These are phyloP conservation scores for Chalciporus sphaerocephalus DNA, from an alignment of 768 basidiomycete species.

Conservation along the genomic window DNA sequence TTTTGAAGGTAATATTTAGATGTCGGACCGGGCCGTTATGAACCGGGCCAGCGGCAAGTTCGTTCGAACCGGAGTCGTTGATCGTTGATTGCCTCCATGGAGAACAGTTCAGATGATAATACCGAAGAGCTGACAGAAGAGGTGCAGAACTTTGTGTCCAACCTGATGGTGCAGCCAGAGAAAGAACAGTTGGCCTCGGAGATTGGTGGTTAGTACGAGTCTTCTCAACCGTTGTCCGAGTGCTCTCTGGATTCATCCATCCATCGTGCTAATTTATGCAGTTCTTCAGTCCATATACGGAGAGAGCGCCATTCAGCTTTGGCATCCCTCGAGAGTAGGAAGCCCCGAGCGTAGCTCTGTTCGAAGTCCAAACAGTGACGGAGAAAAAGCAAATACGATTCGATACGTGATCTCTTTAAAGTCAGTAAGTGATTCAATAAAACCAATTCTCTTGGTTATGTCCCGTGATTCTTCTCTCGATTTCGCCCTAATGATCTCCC, in stretches of 20 bases:
- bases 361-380: constrained; percentile 15
- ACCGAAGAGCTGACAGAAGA: constrained; percentile 16
- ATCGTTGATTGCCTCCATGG: constrained; percentile 13
- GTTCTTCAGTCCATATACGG: constrained; percentile 85
- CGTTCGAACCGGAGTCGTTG: no score
- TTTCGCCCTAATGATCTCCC: neutral
- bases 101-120: constrained; percentile 7
- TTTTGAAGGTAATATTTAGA: neutral
- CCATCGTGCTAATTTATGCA: constrained; percentile 25
- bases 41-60: constrained; percentile 1
- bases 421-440: constrained; percentile 39
- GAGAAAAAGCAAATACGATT: constrained; percentile 34
- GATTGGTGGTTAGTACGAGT: constrained; percentile 37
- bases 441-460: neutral
- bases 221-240: constrained; percentile 1
- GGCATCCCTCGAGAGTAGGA: constrained; percentile 37
- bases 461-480: neutral
- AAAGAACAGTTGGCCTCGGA: constrained; percentile 45
- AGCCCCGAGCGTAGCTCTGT: constrained; percentile 6
- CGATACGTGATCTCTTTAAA: constrained; percentile 63
- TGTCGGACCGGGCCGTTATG: constrained; percentile 8
- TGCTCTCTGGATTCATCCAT: constrained; percentile 1
- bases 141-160: constrained; percentile 24
- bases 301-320: constrained; percentile 57
- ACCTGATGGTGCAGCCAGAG: constrained; percentile 33